phyloP scores from a whole-genome alignment of 352 stramenopile species.

The Phytophthora pini region DNA sequence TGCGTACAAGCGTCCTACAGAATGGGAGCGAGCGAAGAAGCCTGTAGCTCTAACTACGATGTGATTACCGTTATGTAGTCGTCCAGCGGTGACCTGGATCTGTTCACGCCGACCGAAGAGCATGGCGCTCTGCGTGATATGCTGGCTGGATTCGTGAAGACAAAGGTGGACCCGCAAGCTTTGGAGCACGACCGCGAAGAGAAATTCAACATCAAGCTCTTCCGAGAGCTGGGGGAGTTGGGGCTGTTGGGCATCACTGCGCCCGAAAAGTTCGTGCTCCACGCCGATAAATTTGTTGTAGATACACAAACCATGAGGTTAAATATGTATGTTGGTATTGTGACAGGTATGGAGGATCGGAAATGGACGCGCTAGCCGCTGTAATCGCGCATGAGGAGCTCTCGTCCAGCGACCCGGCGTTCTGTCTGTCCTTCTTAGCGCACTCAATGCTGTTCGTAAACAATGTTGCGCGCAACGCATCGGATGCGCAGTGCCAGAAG shows the following conservation, averaged over 20 bases:
- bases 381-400: slow-evolving; percentile 97
- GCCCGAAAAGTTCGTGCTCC: slow-evolving; percentile 86
- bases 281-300: not conserved
- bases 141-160: slow-evolving; percentile 94
- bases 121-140: slow-evolving; percentile 93
- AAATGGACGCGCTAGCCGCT: slow-evolving; percentile 95
- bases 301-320: not conserved
- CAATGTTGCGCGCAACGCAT: slow-evolving; percentile 93
- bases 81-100: slow-evolving; percentile 51
- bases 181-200: slow-evolving; percentile 96
- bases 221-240: slow-evolving; percentile 94
- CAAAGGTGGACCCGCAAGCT: slow-evolving; percentile 98
- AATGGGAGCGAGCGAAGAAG: not conserved
- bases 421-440: slow-evolving; percentile 97
- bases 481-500: slow-evolving; percentile 84
- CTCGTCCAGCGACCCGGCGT: slow-evolving; percentile 97
- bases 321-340: not conserved
- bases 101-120: slow-evolving; percentile 92
- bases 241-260: slow-evolving; percentile 97
- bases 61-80: slow-evolving; percentile 17
- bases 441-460: slow-evolving; percentile 96
- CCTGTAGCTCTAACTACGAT: slow-evolving; percentile 4
- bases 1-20: slow-evolving; percentile 13
- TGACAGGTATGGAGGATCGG: slow-evolving; percentile 92
- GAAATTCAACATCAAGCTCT: slow-evolving; percentile 97